Evolutionary conservation across 2,329 filamentous ascomycete species (phyloP), one percentile per base, ranked within the genome.

Genomic region (Blastomyces percursus): DNA sequence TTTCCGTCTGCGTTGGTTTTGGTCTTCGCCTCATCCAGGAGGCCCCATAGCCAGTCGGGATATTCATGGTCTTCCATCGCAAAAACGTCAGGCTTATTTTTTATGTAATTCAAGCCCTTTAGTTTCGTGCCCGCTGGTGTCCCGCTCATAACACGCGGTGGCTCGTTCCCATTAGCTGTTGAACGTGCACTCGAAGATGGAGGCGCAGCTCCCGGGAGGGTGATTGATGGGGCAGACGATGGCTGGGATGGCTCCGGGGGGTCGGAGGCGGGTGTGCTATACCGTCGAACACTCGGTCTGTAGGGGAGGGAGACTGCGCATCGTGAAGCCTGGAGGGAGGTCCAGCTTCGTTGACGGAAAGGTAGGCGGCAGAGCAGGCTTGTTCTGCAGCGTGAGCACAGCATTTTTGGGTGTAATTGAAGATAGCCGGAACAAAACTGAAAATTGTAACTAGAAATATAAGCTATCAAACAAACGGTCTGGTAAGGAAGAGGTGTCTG

Each of bases 21-120:
- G 63, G 70, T 64, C 21, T 71, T 68, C 6, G 64, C 68, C 59
- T 72, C 72, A 59, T 77, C 75, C 63, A 79, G 66, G 63, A 80
- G 67, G 4, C 66, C 70, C 78, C 78, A 80, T 61, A 80, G 65
- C 78, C 78, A 80, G 16, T 78, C 74, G 16, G 78, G 78, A 66
- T 80, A 80, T 66, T 79, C 78, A 51, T 73, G 71, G 65, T 80
- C 78, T 62, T 80, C 77, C 68, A 74, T 64, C 14, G 78, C 78
- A 59, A 78, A 61, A 30, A 79, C 65, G 46, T 77, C 75, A 7
- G 76, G 73, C 64, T 78, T 77, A 67, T 78, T 78, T 68, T 79
- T 79, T 62, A 76, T 74, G 67, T 79, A 80, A 63, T 77, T 78
- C 54, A 80, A 69, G 14, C 77, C 76, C 30, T 70, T 70, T 64